Conservation (phyloP, 192 early-diverging fungal genomes). For the Phlyctochytrium arcticum region DNA sequence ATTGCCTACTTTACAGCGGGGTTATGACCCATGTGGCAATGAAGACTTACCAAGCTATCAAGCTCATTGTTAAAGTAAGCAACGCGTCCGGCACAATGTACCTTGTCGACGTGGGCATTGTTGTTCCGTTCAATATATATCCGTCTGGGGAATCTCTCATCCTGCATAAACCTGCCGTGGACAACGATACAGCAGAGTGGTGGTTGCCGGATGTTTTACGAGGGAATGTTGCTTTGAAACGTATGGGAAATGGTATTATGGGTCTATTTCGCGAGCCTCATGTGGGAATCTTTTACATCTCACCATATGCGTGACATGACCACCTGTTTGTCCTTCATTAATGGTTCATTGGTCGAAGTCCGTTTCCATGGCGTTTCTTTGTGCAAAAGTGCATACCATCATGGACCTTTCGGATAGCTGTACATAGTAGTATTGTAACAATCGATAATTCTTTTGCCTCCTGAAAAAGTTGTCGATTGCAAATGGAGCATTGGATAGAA, state of each 20-base stretch:
- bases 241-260: slow-evolving; percentile 3
- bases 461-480: too few species aligned
- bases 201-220: slow-evolving; percentile 3
- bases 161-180: not conserved
- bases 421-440: too few species aligned
- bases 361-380: too few species aligned
- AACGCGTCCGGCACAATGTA: not conserved
- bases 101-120: not conserved
- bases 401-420: too few species aligned
- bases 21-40: slow-evolving; percentile 5
- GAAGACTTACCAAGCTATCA: not conserved
- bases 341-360: too few species aligned
- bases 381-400: too few species aligned
- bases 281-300: slow-evolving; percentile 10
- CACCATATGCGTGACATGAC: not conserved
- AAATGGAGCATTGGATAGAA: too few species aligned
- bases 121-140: not conserved
- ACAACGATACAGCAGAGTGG: not conserved
- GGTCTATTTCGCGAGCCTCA: slow-evolving; percentile 4
- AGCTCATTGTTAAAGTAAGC: not conserved
- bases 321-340: too few species aligned
- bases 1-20: not conserved
- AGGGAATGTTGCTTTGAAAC: not conserved
- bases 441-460: too few species aligned
- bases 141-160: not conserved